A percentile compares a stretch with the other conserved stretches of the same genome.
phyloP scores from a whole-genome alignment of 2,329 filamentous ascomycete species.

The Acephala macrosclerotiorum region DNA sequence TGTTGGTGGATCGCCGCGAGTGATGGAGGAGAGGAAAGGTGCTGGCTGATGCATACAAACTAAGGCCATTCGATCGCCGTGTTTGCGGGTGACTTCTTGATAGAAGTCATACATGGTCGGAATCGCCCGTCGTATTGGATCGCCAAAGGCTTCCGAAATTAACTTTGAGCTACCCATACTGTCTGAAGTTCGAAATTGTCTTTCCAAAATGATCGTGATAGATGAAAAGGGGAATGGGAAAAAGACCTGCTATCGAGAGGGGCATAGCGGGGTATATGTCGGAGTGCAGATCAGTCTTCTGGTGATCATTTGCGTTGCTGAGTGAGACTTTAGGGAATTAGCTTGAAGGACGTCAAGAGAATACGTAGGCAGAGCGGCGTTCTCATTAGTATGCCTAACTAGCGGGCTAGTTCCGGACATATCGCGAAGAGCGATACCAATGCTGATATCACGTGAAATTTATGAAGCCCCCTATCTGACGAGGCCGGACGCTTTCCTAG shows the following conservation, averaged over 20 bases:
- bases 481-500: no score
- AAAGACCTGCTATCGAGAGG: background rate
- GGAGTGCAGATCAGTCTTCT: background rate
- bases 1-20: background rate
- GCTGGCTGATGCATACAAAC: slow-evolving; percentile 27
- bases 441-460: background rate
- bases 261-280: slow-evolving; percentile 1
- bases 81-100: background rate
- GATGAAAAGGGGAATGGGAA: background rate
- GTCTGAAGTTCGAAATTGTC: background rate
- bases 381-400: background rate
- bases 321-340: slow-evolving; percentile 4
- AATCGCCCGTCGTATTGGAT: background rate
- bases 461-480: background rate
- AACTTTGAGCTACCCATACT: slow-evolving; percentile 3
- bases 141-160: slow-evolving; percentile 6
- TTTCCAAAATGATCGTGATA: background rate
- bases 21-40: slow-evolving; percentile 16
- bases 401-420: background rate
- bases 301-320: slow-evolving; percentile 2
- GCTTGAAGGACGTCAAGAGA: background rate
- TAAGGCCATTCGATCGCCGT: slow-evolving; percentile 6
- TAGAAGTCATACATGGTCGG: slow-evolving; percentile 8
- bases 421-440: slow-evolving; percentile 1
- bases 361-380: background rate